Conservation (phyloP, 176 grass and related monocot genomes). For the Triticum timopheevii region DNA sequence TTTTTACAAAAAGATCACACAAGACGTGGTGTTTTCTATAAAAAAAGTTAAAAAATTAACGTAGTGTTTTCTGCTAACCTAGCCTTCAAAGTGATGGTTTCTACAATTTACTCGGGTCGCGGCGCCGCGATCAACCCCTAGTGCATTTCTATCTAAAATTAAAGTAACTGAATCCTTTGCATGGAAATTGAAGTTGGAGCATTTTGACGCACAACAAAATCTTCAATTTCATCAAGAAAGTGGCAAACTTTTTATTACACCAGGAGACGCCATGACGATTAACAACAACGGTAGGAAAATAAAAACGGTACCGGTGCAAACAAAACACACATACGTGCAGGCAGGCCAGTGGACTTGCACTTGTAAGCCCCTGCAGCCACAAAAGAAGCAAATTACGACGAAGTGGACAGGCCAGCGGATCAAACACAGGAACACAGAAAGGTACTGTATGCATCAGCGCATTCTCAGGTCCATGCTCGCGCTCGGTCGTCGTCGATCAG, state of each 20-base stretch:
- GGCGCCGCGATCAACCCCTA: too few relatives aligned
- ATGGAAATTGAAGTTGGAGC: neutral
- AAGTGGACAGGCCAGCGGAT: neutral
- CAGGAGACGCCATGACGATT: neutral
- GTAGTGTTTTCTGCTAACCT: too few relatives aligned
- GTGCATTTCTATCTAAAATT: too few relatives aligned
- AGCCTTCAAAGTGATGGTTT: too few relatives aligned
- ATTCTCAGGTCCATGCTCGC: neutral
- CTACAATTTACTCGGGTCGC: too few relatives aligned
- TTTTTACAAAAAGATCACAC: too few relatives aligned
- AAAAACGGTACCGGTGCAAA: neutral
- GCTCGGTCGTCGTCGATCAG: neutral
- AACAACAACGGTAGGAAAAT: neutral
- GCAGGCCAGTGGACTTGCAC: neutral
- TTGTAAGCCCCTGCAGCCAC: neutral
- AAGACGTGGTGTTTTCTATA: too few relatives aligned
- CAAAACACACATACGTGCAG: neutral
- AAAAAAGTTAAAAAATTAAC: too few relatives aligned
- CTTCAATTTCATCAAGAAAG: neutral
- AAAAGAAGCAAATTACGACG: neutral
- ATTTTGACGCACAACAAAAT: neutral
- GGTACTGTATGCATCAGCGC: neutral
- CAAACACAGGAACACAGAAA: neutral
- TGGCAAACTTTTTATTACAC: slow-evolving; percentile 40
- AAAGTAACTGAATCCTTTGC: neutral